A percentile compares a stretch with the other conserved stretches of the same genome.
Evolutionary conservation across 176 grass and related monocot genomes (phyloP).

Genomic region (Eleusine coracana): DNA sequence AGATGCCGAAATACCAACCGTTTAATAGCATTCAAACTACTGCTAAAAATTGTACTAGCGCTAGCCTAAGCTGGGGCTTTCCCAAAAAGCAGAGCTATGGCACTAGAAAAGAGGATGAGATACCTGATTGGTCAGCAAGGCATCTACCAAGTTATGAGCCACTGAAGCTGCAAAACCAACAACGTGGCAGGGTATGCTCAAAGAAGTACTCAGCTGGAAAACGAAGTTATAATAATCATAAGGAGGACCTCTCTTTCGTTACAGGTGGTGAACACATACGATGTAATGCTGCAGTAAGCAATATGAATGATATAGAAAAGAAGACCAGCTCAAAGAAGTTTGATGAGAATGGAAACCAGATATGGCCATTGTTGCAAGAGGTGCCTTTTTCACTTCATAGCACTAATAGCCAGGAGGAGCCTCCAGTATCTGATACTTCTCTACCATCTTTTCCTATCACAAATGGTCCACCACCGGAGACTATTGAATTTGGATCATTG

Average conservation of each 20-base stretch:
- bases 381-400: not conserved
- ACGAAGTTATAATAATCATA: slow-evolving; percentile 26
- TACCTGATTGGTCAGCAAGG: slow-evolving; percentile 14
- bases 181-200: not conserved
- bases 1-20: slow-evolving; percentile 14
- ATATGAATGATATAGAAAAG: slow-evolving; percentile 12
- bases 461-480: slow-evolving; percentile 19
- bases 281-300: not conserved
- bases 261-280: slow-evolving; percentile 8
- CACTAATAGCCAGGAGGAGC: not conserved
- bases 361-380: not conserved
- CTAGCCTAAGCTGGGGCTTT: slow-evolving; percentile 5
- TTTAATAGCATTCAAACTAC: slow-evolving; percentile 17
- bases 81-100: slow-evolving; percentile 14
- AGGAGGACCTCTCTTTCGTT: slow-evolving; percentile 18
- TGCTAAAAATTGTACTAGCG: not conserved
- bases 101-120: slow-evolving; percentile 2
- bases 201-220: slow-evolving; percentile 36
- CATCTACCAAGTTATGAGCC: not conserved
- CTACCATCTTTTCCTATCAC: not conserved
- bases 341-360: slow-evolving; percentile 1
- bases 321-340: not conserved
- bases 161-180: slow-evolving; percentile 31
- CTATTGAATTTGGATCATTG: slow-evolving; percentile 64
- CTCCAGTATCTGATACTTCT: slow-evolving; percentile 19